phyloP scores from a whole-genome alignment of 164 flowering plant genomes.

The Piper longum region DNA sequence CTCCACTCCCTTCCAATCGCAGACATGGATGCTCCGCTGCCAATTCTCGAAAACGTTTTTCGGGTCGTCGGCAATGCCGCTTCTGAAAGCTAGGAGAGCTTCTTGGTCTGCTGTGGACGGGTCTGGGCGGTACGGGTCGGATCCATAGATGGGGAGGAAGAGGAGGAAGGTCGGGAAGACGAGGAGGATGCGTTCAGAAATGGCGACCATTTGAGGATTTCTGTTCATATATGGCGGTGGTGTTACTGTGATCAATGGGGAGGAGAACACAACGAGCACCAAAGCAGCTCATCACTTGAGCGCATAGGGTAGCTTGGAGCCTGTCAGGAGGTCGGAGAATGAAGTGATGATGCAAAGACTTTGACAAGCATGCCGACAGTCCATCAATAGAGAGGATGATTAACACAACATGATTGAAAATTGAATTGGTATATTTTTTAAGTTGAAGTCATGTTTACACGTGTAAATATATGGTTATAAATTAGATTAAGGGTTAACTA shows the following conservation, averaged over 20 bases:
- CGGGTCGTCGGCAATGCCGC: slow-evolving; percentile 12
- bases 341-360: background rate
- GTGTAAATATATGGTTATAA: no score
- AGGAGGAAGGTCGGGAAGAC: slow-evolving; percentile 6
- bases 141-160: slow-evolving; percentile 8
- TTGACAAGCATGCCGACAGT: no score
- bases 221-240: background rate
- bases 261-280: background rate
- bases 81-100: slow-evolving; percentile 15
- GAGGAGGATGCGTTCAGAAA: slow-evolving; percentile 6
- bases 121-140: background rate
- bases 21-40: slow-evolving; percentile 12
- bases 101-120: slow-evolving; percentile 6
- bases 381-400: background rate
- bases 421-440: no score
- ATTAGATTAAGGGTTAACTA: no score
- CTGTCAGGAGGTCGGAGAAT: background rate
- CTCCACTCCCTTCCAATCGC: slow-evolving; percentile 16
- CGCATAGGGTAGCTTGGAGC: background rate
- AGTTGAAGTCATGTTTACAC: no score
- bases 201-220: slow-evolving; percentile 5
- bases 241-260: slow-evolving; percentile 2
- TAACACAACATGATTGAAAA: no score
- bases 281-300: background rate
- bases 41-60: slow-evolving; percentile 13